Evolutionary conservation across 192 early-diverging fungal genomes (phyloP).

Genomic region (Funneliformis mosseae): DNA sequence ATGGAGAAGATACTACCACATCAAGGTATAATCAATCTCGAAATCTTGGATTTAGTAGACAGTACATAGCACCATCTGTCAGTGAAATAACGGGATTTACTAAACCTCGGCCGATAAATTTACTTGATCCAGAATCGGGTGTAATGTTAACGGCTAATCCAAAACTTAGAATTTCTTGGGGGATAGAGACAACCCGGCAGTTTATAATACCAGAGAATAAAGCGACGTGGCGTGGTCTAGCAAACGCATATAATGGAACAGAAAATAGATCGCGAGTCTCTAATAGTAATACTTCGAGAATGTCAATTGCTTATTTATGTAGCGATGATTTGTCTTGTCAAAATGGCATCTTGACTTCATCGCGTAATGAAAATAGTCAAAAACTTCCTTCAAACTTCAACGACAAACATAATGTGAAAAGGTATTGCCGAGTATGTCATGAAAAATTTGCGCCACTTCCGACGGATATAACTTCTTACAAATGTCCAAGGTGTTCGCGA

Average conservation of each 20-base stretch:
- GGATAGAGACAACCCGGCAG: background rate
- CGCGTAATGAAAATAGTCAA: background rate
- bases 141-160: background rate
- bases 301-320: conserved; percentile 18
- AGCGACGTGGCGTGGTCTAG: too few species aligned
- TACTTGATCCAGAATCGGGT: background rate
- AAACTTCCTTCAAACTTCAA: background rate
- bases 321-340: background rate
- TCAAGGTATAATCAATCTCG: background rate
- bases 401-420: background rate
- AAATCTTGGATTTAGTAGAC: background rate
- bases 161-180: background rate
- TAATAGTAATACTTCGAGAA: background rate
- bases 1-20: background rate
- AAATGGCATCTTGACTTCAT: background rate
- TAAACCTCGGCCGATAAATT: background rate
- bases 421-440: background rate
- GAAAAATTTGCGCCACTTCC: background rate
- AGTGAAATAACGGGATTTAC: background rate
- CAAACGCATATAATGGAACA: background rate
- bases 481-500: conserved; percentile 11
- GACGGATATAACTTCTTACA: background rate
- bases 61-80: background rate
- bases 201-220: background rate
- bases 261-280: background rate